phyloP scores from a whole-genome alignment of 225 moss, liverwort and hornwort species.

The Sphagnum tenellum region DNA sequence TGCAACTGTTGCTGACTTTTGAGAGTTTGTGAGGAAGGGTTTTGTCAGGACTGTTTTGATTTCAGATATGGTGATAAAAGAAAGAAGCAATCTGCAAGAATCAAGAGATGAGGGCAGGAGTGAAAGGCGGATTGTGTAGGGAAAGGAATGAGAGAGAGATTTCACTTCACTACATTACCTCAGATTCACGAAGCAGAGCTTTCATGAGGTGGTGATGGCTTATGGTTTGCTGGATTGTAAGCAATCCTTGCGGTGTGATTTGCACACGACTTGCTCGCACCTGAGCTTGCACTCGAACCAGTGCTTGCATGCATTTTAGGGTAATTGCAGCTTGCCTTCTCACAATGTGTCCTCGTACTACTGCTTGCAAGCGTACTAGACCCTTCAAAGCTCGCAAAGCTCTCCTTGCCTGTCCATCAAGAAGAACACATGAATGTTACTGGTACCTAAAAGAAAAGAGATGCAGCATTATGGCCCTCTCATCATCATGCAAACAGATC shows the following conservation, averaged over 20 bases:
- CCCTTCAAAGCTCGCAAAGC: conserved; percentile 83
- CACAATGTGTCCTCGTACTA: conserved; percentile 87
- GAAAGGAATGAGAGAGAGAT: no score
- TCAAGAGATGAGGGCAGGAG: no score
- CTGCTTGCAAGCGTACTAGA: conserved; percentile 78
- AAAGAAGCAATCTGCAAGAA: no score
- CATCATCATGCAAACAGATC: background rate
- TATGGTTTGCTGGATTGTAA: conserved; percentile 74
- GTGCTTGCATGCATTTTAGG: conserved; percentile 90
- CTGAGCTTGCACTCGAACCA: conserved; percentile 88
- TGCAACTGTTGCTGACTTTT: no score
- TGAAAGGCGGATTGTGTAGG: no score
- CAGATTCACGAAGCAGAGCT: conserved; percentile 78
- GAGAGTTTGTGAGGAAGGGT: no score
- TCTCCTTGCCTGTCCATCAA: conserved; percentile 60
- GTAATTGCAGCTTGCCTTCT: conserved; percentile 90
- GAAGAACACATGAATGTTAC: background rate
- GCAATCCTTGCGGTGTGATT: conserved; percentile 70
- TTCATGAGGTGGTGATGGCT: conserved; percentile 71
- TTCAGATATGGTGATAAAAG: no score
- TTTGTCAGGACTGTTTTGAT: no score
- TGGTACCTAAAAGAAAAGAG: background rate
- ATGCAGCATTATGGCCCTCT: background rate
- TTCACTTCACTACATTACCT: conserved; percentile 23
- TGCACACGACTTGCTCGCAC: conserved; percentile 91